These are phyloP conservation scores for Nitzschia sp. DNA, from an alignment of 108 stramenopile species.

Conservation along the genomic window DNA sequence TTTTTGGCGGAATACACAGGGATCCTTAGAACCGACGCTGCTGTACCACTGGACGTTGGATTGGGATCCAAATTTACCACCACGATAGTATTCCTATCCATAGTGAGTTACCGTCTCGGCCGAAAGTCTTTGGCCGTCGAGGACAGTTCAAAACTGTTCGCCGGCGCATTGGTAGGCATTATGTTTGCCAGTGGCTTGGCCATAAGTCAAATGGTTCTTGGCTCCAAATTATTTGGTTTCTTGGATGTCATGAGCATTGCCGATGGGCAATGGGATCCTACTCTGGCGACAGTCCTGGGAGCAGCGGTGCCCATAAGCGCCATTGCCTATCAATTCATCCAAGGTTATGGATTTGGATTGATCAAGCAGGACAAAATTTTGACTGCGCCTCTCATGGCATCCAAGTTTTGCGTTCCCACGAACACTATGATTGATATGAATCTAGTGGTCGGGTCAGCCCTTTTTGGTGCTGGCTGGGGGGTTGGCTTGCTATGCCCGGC, in stretches of 20 bases:
- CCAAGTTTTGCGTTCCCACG: constrained; percentile 42
- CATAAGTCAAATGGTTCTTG: constrained; percentile 62
- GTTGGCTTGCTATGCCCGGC: constrained; percentile 55
- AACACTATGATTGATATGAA: constrained; percentile 45
- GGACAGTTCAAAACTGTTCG: constrained; percentile 21
- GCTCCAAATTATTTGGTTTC: constrained; percentile 73
- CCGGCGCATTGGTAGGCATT: constrained; percentile 33
- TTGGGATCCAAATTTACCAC: constrained; percentile 1
- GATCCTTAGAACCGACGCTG: constrained; percentile 15
- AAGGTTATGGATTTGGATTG: constrained; percentile 34
- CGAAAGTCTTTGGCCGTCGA: not conserved
- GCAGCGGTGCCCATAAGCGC: constrained; percentile 61
- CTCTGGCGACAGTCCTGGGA: constrained; percentile 77
- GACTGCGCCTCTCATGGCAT: not conserved
- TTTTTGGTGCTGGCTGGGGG: constrained; percentile 70
- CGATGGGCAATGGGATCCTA: constrained; percentile 78
- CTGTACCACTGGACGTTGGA: not conserved
- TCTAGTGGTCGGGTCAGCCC: constrained; percentile 40
- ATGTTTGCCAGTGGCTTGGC: constrained; percentile 70
- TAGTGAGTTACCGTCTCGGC: not conserved
- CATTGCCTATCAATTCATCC: constrained; percentile 61
- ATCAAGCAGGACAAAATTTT: not conserved
- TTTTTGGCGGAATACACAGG: not conserved
- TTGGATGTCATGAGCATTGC: constrained; percentile 45
- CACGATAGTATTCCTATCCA: not conserved